Evolutionary conservation across 768 basidiomycete species (phyloP).

Genomic region (Panaeolus cyanescens): DNA sequence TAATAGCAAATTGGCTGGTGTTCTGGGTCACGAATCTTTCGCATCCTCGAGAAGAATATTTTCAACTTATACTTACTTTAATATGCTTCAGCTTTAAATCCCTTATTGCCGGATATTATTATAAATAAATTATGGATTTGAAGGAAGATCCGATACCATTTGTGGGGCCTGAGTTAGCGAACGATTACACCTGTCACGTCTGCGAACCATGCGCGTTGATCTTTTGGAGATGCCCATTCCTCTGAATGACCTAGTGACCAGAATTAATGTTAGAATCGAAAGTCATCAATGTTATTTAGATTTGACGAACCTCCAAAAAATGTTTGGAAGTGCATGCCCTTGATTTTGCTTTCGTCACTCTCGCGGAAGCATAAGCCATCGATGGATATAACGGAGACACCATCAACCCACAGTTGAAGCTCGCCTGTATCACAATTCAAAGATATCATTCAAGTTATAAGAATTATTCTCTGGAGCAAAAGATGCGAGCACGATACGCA

Average conservation of each 20-base stretch:
- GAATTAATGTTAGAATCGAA: neutral
- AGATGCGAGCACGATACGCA: no score
- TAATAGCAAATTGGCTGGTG: neutral
- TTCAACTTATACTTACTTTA: no score
- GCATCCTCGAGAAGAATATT: no score
- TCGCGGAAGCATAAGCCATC: slow-evolving; percentile 49
- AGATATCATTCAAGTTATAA: no score
- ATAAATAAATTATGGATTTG: no score
- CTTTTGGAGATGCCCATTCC: slow-evolving; percentile 62
- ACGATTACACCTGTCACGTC: slow-evolving; percentile 51
- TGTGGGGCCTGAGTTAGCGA: slow-evolving; percentile 3
- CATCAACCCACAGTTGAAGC: slow-evolving; percentile 66
- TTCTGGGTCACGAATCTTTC: no score
- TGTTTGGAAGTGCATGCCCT: slow-evolving; percentile 75
- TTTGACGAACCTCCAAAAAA: slow-evolving; percentile 68
- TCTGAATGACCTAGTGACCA: slow-evolving; percentile 45
- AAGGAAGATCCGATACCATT: neutral
- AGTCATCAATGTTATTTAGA: neutral
- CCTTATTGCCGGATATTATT: no score
- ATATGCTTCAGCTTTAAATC: no score
- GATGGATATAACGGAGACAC: slow-evolving; percentile 52
- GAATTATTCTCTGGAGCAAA: no score
- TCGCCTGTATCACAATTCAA: no score
- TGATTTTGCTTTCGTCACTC: slow-evolving; percentile 46
- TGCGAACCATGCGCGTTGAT: slow-evolving; percentile 61